Evolutionary conservation across 2,329 filamentous ascomycete genomes (phyloP), one percentile per base, ranked within the genome.

Genomic region (Alternaria sp.): DNA sequence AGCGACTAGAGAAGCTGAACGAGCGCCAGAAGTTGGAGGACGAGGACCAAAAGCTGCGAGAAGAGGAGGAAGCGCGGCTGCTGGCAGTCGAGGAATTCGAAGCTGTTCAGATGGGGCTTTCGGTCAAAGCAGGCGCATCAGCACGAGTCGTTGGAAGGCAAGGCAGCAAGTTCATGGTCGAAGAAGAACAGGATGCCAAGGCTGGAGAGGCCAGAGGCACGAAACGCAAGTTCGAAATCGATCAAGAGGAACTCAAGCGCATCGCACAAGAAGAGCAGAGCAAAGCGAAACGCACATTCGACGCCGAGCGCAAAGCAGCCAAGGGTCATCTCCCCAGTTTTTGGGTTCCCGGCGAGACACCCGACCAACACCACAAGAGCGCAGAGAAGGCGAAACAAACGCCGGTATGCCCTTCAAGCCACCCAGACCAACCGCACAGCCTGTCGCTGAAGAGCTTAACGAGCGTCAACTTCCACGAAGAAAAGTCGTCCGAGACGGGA

Each of bases 311-410:
- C 75, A 78, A 77, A 57, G 80, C 89, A 75, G 84, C 86, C 9
- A 92, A 91, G 79, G 86, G 88, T 1, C 86, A 86, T 15, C 82
- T 97, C 0, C 92, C 93, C 0, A 96, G 93, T 0, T 98, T 98
- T 81, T 98, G 95, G 96, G 91, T 95, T 1, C 95, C 93, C 0
- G 92, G 91, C 0, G 87, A 95, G 61, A 96, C 92, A 0, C 93
- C 93, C 1, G 85, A 85, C 0, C 61, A 74, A 15, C 76, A 81
- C 59, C 86, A 85, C 40, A 87, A 87, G 50, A 82, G 72, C 49
- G 62, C 67, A 3, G 68, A 74, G 67, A 61, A 77, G 57, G 77
- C 82, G 54, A 96, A 96, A 75, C 81, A 86, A 25, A 84, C 85
- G 6, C 93, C 93, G 0, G 83, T 91, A 3, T 98, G 94, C 72